Percentiles rank a stretch among this genome's conserved stretches.
Conservation (phyloP, 371 early-diverging fungal species). For the Lichtheimia ornata region DNA sequence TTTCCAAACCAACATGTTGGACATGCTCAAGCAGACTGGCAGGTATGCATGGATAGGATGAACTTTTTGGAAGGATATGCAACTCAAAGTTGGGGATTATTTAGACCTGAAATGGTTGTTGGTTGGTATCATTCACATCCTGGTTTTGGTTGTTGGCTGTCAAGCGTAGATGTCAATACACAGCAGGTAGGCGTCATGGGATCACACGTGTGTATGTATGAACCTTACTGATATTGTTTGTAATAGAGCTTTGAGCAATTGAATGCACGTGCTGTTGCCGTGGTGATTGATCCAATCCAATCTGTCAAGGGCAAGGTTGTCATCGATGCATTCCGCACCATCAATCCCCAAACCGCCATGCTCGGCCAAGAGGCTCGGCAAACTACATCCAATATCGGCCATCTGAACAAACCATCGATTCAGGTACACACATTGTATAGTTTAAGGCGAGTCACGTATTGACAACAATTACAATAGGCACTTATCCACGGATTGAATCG, state of each 20-base stretch:
- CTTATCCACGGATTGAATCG: conserved; percentile 99
- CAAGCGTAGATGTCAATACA: conserved; percentile 99
- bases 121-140: conserved; percentile 99
- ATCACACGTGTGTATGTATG: neutral
- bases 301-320: conserved; percentile 99
- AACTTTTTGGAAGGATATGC: neutral
- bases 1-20: conserved; percentile 99
- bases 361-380: conserved; percentile 98
- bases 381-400: conserved; percentile 99
- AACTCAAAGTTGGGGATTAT: neutral
- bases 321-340: conserved; percentile 99
- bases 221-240: neutral
- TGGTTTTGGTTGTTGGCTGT: conserved; percentile 99
- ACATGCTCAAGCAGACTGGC: conserved; percentile 99
- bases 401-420: conserved; percentile 97
- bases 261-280: conserved; percentile 98
- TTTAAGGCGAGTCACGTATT: neutral
- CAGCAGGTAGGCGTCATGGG: conserved; percentile 74
- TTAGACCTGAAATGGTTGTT: conserved; percentile 98
- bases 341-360: conserved; percentile 89
- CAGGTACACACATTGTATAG: conserved; percentile 43
- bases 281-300: conserved; percentile 99
- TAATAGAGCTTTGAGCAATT: conserved; percentile 92
- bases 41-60: conserved; percentile 53
- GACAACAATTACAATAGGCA: conserved; percentile 29